Conservation (phyloP, 176 grass and related monocot genomes). For the Dendrocalamus sinicus region DNA sequence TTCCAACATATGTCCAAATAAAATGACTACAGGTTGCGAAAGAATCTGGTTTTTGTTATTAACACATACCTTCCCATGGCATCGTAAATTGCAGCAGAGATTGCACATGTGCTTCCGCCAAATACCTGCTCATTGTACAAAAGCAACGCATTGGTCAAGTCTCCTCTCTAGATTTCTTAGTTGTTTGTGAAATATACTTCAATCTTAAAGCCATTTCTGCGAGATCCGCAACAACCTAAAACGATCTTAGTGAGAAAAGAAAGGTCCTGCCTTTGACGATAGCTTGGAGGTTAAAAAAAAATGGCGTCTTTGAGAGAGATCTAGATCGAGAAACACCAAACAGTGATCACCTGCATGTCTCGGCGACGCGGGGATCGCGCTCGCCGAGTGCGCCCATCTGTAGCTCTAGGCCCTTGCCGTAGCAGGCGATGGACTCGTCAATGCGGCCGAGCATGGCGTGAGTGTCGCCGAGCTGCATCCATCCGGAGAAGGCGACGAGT, state of each 20-base stretch:
- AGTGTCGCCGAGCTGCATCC: conserved; percentile 99
- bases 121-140: conserved; percentile 61
- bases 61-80: conserved; percentile 91
- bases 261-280: not conserved
- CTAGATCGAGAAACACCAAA: conserved; percentile 16
- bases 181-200: not conserved
- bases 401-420: conserved; percentile 85
- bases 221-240: conserved; percentile 6
- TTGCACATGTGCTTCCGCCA: conserved; percentile 92
- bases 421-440: conserved; percentile 89
- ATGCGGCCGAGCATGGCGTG: conserved; percentile 88
- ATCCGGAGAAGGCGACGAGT: conserved; percentile 84
- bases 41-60: not conserved
- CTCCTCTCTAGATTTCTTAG: not conserved
- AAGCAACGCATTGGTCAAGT: not conserved
- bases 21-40: not conserved
- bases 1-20: not conserved
- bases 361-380: conserved; percentile 75
- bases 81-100: conserved; percentile 93
- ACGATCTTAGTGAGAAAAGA: not conserved
- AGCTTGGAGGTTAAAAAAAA: not conserved
- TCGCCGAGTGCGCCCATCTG: conserved; percentile 90
- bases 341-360: conserved; percentile 68
- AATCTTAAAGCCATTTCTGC: not conserved
- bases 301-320: conserved; percentile 26